Conservation (phyloP, 129 eudicot species). For the Flaveria trinervia region DNA sequence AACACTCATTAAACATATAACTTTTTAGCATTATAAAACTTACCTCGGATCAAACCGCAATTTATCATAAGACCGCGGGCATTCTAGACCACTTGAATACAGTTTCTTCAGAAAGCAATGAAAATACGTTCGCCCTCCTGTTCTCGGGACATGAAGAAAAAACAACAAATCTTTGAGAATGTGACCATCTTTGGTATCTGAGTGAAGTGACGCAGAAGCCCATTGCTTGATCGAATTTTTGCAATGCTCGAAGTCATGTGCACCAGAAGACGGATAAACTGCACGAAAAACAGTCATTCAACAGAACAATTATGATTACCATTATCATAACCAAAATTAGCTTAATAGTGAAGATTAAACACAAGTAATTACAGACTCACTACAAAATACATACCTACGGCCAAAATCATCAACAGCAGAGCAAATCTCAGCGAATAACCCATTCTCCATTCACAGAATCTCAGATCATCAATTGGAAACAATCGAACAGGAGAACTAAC, state of each 20-base stretch:
- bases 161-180: constrained; percentile 71
- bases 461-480: constrained; percentile 9
- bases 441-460: constrained; percentile 43
- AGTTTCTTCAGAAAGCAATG: constrained; percentile 87
- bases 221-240: constrained; percentile 63
- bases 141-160: constrained; percentile 92
- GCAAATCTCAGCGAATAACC: constrained; percentile 31
- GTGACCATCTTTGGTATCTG: constrained; percentile 63
- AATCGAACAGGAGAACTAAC: constrained; percentile 23
- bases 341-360: not conserved
- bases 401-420: constrained; percentile 45
- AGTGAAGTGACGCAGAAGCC: constrained; percentile 68
- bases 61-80: constrained; percentile 95
- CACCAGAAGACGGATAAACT: constrained; percentile 39
- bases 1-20: not conserved
- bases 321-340: not conserved
- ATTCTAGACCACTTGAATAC: constrained; percentile 63
- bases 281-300: constrained; percentile 36
- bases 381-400: constrained; percentile 34
- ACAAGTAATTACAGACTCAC: constrained; percentile 9
- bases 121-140: constrained; percentile 92
- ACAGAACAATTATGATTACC: not conserved
- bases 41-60: constrained; percentile 83
- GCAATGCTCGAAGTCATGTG: constrained; percentile 59
- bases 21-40: not conserved